Base-by-base conservation (phyloP, 371 early-diverging fungal species). In the Mucor velutinosus region DNA sequence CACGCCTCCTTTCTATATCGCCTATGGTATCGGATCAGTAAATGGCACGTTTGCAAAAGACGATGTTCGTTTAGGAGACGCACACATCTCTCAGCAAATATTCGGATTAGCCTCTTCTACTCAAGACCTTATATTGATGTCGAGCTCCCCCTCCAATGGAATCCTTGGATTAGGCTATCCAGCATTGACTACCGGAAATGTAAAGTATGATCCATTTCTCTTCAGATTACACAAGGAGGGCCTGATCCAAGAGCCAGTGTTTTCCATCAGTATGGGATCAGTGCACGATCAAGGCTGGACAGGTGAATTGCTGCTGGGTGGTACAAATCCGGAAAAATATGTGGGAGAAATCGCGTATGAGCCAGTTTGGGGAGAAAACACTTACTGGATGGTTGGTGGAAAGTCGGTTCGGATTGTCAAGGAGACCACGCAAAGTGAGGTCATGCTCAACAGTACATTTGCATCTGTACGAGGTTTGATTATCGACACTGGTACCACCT, bases 231-330 rank as follows among this genome's bases (percentile, higher is more conserved):
- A 45, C 0, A 33, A 63, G 1, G 55, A 57, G 17, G 64, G 62
- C 1, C 17, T 68, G 33, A 76, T 76, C n/a, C 55, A 69, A 3
- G n/a, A 65, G 5, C 68, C 76, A 10, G n/a, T 73, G 2, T 76
- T 76, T 58, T 67, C 73, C 12, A 55, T 69, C 5, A 60, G 61
- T 11, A 43, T 69, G 65, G 64, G 70, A 5, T 55, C 60, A 4
- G 32, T 19, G 19, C 4, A 21, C 14, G 60, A 47, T 0, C 21
- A 25, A 17, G 70, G 70, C 11, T 69, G 70, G 70, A 23, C 53
- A 47, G 59, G 88, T 7, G 84, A 87, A 61, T 75, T 88, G 56
- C 76, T 81, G 15, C 75, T 90, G 66, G 88, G 87, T 14, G 88
- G 85, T 1, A 76, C 75, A 21, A 86, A 90, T 69, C 47, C 62